Base-by-base conservation (phyloP, 768 basidiomycete species). In the Porphyrellus cyaneotinctus region DNA sequence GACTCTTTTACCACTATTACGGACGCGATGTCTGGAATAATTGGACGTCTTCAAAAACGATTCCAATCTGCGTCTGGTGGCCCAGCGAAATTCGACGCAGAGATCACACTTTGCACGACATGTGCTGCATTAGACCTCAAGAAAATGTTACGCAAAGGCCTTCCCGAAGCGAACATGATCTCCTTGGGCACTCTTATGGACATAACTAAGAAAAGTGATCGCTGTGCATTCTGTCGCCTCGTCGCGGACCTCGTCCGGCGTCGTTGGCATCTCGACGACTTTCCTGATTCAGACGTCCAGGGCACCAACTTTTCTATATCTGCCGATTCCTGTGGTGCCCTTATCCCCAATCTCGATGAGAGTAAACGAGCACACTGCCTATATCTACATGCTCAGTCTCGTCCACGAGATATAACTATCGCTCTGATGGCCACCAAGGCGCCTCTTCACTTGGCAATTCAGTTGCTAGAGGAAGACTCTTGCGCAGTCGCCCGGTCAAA, bases 401-500 rank as follows among this genome's bases (percentile, higher is more conserved):
- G 62, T 15, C 54, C 62, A 7, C n/a, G 12, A 2, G 48, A 54
- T 12, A 44, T 55, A 15, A 3, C 28, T 6, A 9, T 37, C 23
- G n/a, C 44, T 13, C 11, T 61, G 26, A 41, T 49, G 0, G 24
- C 31, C 0, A 31, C 54, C 32, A 38, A 47, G 6, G 51, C 50
- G 12, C 35, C 14, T 9, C 37, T 58, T 20, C 2, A 37, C 10
- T 26, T 64, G 22, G 56, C 52, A 14, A 61, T 64, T 22, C 56
- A 64, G 22, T 33, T 64, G 4, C 31, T 64, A 10, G 48, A 58
- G 32, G 56, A 64, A 23, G 62, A 64, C 23, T 18, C 63, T 44
- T 47, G 18, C 33, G 58, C 45, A 30, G 39, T 64, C 20, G 36
- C 33, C 12, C 41, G 62, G n/a, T 20, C 56, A 3, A 61, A 47